These are phyloP conservation scores for Sclerotinia glacialis DNA, from an alignment of 2,329 filamentous ascomycete genomes.

Conservation along the genomic window DNA sequence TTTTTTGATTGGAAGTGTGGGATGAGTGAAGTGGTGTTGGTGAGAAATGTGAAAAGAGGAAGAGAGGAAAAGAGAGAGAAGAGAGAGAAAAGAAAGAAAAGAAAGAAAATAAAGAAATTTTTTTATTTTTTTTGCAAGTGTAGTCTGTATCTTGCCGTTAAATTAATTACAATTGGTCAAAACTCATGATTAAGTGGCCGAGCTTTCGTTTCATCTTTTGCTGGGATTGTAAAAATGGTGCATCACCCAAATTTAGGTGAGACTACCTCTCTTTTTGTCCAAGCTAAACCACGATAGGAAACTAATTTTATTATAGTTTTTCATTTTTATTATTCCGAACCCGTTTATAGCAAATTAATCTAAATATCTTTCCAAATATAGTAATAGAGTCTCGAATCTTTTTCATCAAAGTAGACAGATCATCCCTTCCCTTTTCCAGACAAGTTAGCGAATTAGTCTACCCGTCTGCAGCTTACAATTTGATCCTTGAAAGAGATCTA, in stretches of 20 bases:
- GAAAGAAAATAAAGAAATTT: neutral
- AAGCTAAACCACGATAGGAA: neutral
- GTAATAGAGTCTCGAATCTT: neutral
- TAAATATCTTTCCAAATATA: neutral
- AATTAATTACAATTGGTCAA: slow-evolving; percentile 7
- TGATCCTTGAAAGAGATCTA: neutral
- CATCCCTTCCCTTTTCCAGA: neutral
- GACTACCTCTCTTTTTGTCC: neutral
- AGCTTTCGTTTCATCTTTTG: slow-evolving; percentile 21
- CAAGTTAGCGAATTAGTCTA: neutral
- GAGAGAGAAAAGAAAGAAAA: no score
- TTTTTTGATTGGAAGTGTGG: neutral
- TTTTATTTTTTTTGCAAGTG: no score
- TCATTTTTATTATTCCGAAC: slow-evolving; percentile 1
- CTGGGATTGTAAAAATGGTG: slow-evolving; percentile 15
- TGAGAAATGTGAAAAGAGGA: no score
- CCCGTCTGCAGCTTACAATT: neutral
- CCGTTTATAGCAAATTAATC: neutral
- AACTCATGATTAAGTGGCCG: neutral
- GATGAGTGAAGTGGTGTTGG: no score
- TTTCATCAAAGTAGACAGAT: neutral
- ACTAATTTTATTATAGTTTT: neutral
- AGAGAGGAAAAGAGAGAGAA: no score
- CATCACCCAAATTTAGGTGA: slow-evolving; percentile 12
- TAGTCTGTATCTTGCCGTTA: neutral